Base-by-base conservation (phyloP, 2,329 filamentous ascomycete species). In the Cadophora sp. region DNA sequence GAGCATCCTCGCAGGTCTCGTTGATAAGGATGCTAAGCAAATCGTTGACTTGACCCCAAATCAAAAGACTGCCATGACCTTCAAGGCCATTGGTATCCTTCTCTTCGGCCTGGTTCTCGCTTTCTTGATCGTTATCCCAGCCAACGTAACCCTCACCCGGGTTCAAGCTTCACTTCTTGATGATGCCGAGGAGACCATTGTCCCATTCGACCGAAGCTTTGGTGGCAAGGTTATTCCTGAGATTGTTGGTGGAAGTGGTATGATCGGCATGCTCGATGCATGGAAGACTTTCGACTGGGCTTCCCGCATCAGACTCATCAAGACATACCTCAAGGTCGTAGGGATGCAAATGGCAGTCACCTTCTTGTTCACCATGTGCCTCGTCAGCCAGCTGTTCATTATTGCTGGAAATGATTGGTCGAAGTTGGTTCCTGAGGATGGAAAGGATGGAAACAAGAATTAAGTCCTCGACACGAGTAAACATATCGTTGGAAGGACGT, bases 191-290 rank as follows among this genome's bases (percentile, higher is more conserved):
- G 91, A 96, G 80, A 89, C 92, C 30, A 91, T 97, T 71, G 89
- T 98, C 43, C 90, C 93, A 39, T 97, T 98, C 75, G 95, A 98
- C 83, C 91, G 94, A 71, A 90, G 90, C 36, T 96, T 96, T 75
- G 87, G 86, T 70, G 92, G 92, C 73, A 91, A 89, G 76, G 87
- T 95, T 33, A 87, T 90, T 71, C 89, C 92, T n/a, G 86, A 87
- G 67, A 84, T 93, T 59, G 82, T 93, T n/a, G 89, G 88, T 67
- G 92, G 91, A 64, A 86, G 84, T 70, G 91, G 92, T 71, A 89
- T 87, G 72, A 84, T 92, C 69, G 87, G 90, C 48, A 85, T 95
- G 75, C 78, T 86, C 59, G 91, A 95, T 73, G 94, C 93, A 0
- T 94, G 93, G 92, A 85, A 83, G 73, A 92, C 88, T 43, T 94